Evolutionary conservation across 2,329 filamentous ascomycete genomes (phyloP), one percentile per base, ranked within the genome.

Genomic region (Arthrobotrys conoides): DNA sequence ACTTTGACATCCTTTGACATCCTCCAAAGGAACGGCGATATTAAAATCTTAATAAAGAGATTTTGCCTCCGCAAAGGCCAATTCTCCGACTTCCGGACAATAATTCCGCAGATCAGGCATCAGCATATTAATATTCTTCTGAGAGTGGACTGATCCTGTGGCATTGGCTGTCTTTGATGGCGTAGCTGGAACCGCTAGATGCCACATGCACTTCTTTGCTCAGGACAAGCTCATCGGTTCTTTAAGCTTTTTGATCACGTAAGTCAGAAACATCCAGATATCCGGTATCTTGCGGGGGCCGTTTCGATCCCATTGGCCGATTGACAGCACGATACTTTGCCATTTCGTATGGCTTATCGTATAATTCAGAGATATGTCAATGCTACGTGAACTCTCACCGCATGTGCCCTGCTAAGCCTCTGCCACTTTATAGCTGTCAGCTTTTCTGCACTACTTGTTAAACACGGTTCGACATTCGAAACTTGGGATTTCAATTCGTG

Each of bases 261-360:
- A 76, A 61, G 66, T 76, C 64, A 72, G 20, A 59, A 41, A 59
- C 49, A 63, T 65, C 41, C 16, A 69, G 57, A 69, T 41, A 61
- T 76, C 71, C 71, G 71, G 57, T 57, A 67, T 22, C 51, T 63
- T 46, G 71, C 53, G 55, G 51, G 51, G 51, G 59, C 75, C 75
- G 75, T 67, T 64, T 22, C n/a, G 20, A 64, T 72, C 75, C 75
- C 53, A 78, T 78, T 78, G 72, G 72, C 30, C 36, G 55, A 20
- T 24, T 61, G 30, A 65, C 44, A 20, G 44, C 20, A 24, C 27
- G 73, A 51, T 22, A 44, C 36, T 41, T 46, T 59, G 51, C 49
- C 46, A 30, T 57, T 24, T 22, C 48, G 57, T 55, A 59, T 51
- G 38, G n/a, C n/a, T 2, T 18, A 1, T 46, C 44, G 48, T 51